A percentile compares a stretch with the other conserved stretches of the same genome.
Evolutionary conservation across 2,329 filamentous ascomycete species (phyloP).

Genomic region (Phialophora verrucosa): DNA sequence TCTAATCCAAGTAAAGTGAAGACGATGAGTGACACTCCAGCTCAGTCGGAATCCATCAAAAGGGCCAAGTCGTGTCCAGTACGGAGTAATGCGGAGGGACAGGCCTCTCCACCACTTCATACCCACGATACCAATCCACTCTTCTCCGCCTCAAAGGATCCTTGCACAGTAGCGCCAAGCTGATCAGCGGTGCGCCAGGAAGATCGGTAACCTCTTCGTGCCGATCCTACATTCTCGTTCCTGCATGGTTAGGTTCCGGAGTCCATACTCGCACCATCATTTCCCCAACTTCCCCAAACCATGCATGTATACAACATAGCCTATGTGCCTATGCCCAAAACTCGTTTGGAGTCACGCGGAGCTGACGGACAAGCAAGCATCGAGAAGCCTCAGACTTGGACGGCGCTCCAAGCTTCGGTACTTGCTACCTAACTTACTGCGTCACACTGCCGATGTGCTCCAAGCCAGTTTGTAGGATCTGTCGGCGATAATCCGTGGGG

Average conservation of each 20-base stretch:
- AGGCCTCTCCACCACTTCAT: not conserved
- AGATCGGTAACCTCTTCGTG: not conserved
- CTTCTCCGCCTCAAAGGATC: not conserved
- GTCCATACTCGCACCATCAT: not conserved
- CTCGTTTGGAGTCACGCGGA: not conserved
- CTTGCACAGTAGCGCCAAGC: not conserved
- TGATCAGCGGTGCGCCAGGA: not conserved
- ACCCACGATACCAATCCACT: too few species aligned
- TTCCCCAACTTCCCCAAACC: slow-evolving; percentile 7
- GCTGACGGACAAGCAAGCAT: not conserved
- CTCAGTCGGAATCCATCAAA: not conserved
- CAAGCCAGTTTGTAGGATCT: not conserved
- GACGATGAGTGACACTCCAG: not conserved
- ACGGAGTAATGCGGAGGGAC: too few species aligned
- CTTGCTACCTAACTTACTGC: too few species aligned
- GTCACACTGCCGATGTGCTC: not conserved
- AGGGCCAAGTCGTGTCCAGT: not conserved
- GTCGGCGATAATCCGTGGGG: not conserved
- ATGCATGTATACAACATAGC: not conserved
- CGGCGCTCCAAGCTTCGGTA: not conserved
- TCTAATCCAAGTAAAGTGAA: not conserved
- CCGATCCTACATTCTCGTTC: not conserved
- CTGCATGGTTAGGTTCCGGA: too few species aligned
- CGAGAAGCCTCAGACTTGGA: not conserved
- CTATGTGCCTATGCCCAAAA: not conserved